These are phyloP conservation scores for Geotrichum macrosporum DNA, from an alignment of 1,139 yeast species.

Conservation along the genomic window DNA sequence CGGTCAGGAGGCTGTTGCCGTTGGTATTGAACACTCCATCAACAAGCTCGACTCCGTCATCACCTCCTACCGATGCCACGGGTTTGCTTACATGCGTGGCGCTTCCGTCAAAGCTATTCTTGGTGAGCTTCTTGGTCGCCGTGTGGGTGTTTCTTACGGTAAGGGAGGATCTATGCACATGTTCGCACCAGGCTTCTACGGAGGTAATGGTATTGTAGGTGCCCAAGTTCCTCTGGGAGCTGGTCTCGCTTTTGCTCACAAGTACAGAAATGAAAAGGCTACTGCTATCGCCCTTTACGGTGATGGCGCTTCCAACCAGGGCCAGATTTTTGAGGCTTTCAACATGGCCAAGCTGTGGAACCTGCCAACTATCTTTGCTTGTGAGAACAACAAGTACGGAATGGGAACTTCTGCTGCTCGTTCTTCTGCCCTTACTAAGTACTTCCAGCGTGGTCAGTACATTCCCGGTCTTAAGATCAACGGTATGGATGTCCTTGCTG, in stretches of 20 bases:
- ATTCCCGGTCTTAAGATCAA: conserved; percentile 97
- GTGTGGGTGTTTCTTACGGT: conserved; percentile 92
- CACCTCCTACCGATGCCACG: conserved; percentile 98
- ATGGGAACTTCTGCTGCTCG: conserved; percentile 98
- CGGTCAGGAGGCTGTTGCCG: conserved; percentile 98
- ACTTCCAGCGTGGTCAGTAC: conserved; percentile 98
- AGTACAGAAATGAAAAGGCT: conserved; percentile 70
- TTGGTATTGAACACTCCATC: conserved; percentile 94
- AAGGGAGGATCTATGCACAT: conserved; percentile 99
- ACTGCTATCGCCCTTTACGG: conserved; percentile 91
- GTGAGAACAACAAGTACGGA: conserved; percentile 99
- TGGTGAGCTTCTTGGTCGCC: conserved; percentile 95
- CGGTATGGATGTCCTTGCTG: conserved; percentile 97
- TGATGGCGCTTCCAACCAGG: conserved; percentile 99
- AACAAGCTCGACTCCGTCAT: conserved; percentile 79
- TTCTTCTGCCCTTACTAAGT: conserved; percentile 93
- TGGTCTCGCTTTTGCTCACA: conserved; percentile 95
- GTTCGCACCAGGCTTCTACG: conserved; percentile 92
- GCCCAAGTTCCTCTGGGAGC: conserved; percentile 99
- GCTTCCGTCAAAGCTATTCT: conserved; percentile 83
- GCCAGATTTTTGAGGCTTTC: conserved; percentile 95
- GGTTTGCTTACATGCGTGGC: conserved; percentile 94
- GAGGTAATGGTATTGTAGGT: conserved; percentile 99
- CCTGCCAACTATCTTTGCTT: conserved; percentile 88
- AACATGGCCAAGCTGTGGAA: conserved; percentile 99